These are phyloP conservation scores for Glarea lozoyensis DNA, from an alignment of 495 filamentous ascomycete genomes.

Conservation along the genomic window DNA sequence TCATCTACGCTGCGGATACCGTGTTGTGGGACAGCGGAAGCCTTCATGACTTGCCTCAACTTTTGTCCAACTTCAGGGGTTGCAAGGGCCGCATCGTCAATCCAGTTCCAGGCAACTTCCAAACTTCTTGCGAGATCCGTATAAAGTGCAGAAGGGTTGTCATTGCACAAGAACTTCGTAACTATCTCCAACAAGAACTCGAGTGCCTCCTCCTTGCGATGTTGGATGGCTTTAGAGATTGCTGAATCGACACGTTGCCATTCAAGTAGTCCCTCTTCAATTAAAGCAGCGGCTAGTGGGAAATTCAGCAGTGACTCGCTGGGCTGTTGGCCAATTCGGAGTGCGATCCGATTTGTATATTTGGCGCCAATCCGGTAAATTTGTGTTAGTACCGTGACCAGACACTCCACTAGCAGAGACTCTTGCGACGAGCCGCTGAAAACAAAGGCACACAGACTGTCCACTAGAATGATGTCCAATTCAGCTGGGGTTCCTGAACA, in stretches of 20 bases:
- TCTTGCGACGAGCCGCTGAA: slow-evolving; percentile 41
- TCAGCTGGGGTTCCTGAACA: slow-evolving; percentile 52
- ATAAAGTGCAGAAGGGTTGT: slow-evolving; percentile 64
- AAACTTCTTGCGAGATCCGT: slow-evolving; percentile 80
- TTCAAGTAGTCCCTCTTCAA: slow-evolving; percentile 61
- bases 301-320: slow-evolving; percentile 73
- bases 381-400: slow-evolving; percentile 72
- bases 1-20: slow-evolving; percentile 38
- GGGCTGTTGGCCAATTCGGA: slow-evolving; percentile 58
- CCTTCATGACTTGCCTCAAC: slow-evolving; percentile 64
- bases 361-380: slow-evolving; percentile 69
- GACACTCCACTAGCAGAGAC: slow-evolving; percentile 63
- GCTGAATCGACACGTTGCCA: slow-evolving; percentile 71
- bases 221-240: slow-evolving; percentile 58
- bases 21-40: slow-evolving; percentile 47
- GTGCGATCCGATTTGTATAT: slow-evolving; percentile 65
- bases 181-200: slow-evolving; percentile 69
- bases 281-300: slow-evolving; percentile 63
- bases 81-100: slow-evolving; percentile 64
- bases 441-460: slow-evolving; percentile 61
- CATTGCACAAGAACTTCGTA: slow-evolving; percentile 66
- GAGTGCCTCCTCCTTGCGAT: slow-evolving; percentile 58
- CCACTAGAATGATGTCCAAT: slow-evolving; percentile 56
- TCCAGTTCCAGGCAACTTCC: slow-evolving; percentile 75
- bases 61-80: slow-evolving; percentile 51